Conservation (phyloP, 768 basidiomycete species). For the Serendipita vermifera region DNA sequence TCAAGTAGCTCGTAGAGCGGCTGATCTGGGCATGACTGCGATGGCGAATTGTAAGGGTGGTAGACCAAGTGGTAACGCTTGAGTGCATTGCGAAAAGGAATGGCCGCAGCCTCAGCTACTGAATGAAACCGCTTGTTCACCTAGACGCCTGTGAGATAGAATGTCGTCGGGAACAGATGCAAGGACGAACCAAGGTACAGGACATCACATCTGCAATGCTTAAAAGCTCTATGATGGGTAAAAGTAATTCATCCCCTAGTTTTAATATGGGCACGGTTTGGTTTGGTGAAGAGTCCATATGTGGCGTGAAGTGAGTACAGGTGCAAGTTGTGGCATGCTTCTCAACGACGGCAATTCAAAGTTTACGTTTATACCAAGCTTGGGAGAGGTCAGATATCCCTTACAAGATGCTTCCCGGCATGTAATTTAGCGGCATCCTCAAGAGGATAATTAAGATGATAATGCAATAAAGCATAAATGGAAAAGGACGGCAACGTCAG, state of each 20-base stretch:
- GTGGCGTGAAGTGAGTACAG: no score
- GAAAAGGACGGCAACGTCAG: no score
- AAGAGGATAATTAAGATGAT: no score
- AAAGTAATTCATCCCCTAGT: constrained; percentile 1
- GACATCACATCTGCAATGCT: background rate
- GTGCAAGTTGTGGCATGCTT: no score
- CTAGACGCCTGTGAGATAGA: background rate
- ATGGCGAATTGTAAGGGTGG: background rate
- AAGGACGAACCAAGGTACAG: background rate
- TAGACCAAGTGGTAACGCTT: background rate
- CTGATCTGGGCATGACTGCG: background rate
- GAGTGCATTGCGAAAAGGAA: background rate
- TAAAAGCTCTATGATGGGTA: background rate
- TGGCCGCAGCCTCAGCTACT: background rate
- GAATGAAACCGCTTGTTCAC: background rate
- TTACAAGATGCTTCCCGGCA: no score
- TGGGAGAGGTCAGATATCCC: no score
- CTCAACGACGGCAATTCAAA: no score
- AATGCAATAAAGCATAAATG: no score
- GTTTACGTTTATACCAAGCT: no score
- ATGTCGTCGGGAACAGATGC: background rate
- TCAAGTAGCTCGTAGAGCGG: background rate
- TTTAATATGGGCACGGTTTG: background rate
- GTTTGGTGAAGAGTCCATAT: no score
- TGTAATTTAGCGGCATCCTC: no score